phyloP scores from a whole-genome alignment of 1,284 basidiomycete species.

The Sphagnurus paluster region DNA sequence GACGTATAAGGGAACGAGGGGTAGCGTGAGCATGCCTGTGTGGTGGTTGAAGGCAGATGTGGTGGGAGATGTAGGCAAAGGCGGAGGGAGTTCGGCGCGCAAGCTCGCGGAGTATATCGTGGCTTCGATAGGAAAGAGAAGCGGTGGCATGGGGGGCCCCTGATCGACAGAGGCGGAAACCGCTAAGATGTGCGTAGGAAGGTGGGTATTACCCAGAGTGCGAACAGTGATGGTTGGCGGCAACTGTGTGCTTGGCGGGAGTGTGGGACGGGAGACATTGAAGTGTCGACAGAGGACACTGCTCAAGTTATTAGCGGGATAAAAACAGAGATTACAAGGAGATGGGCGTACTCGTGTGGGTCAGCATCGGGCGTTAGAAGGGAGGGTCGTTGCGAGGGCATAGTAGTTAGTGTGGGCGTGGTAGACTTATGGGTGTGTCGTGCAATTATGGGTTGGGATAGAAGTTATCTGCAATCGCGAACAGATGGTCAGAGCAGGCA shows the following conservation, averaged over 20 bases:
- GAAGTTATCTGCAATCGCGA: constrained; percentile 1
- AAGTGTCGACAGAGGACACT: constrained; percentile 51
- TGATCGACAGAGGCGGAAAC: constrained; percentile 33
- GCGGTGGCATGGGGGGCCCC: constrained; percentile 23
- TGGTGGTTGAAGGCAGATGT: constrained; percentile 15
- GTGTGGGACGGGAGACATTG: constrained; percentile 37
- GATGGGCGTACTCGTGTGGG: constrained; percentile 41
- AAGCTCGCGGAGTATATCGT: constrained; percentile 42
- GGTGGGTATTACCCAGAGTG: constrained; percentile 37
- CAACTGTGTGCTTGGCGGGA: constrained; percentile 20
- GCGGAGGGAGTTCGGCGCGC: constrained; percentile 38
- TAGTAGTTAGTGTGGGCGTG: constrained; percentile 1
- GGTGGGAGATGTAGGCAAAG: constrained; percentile 27
- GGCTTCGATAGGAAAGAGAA: constrained; percentile 48
- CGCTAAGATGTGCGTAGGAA: constrained; percentile 54
- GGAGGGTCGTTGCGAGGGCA: constrained; percentile 29
- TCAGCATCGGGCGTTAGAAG: constrained; percentile 30
- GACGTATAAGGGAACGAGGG: constrained; percentile 37
- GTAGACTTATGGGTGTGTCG: neutral
- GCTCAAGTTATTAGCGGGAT: constrained; percentile 7
- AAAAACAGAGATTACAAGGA: neutral
- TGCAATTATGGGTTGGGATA: neutral
- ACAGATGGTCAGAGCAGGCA: neutral
- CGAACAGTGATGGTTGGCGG: constrained; percentile 41
- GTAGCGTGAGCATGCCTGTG: constrained; percentile 30